phyloP scores from a whole-genome alignment of 2,329 filamentous ascomycete species.

The Stemphylium vesicarium region DNA sequence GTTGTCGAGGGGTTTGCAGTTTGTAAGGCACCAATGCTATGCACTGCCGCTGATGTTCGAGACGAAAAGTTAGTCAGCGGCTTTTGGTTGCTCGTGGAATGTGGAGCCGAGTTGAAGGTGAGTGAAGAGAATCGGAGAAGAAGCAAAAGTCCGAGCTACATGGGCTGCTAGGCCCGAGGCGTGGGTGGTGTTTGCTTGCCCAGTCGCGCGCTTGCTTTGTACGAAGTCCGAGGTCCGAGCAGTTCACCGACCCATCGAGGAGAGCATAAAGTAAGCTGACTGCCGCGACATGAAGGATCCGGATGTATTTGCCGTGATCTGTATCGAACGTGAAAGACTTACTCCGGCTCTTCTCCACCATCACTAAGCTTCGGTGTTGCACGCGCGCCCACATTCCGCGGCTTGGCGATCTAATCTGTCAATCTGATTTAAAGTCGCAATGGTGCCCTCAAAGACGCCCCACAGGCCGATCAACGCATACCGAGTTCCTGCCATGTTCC shows the following conservation, averaged over 20 bases:
- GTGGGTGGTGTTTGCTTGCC: conserved; percentile 1
- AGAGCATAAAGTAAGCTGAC: conserved; percentile 5
- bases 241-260: conserved; percentile 2
- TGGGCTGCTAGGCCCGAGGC: not conserved
- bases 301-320: not conserved
- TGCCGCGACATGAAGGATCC: not conserved
- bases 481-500: conserved; percentile 46
- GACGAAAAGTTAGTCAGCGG: not conserved
- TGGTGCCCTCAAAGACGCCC: conserved; percentile 28
- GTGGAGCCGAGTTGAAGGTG: conserved; percentile 4
- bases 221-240: conserved; percentile 1
- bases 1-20: not conserved
- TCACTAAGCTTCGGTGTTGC: conserved; percentile 17
- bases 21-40: not conserved
- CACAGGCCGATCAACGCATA: conserved; percentile 41
- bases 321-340: conserved; percentile 2
- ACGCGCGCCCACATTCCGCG: conserved; percentile 38
- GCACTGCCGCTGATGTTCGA: not conserved
- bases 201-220: not conserved
- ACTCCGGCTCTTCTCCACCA: not conserved
- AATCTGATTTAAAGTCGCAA: conserved; percentile 40
- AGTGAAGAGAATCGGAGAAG: conserved; percentile 2
- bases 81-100: not conserved
- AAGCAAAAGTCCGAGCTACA: conserved; percentile 1
- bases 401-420: conserved; percentile 48